Evolutionary conservation across 73 alveolate genomes (phyloP), one percentile per base, ranked within the genome.

Genomic region (Stentor coeruleus): DNA sequence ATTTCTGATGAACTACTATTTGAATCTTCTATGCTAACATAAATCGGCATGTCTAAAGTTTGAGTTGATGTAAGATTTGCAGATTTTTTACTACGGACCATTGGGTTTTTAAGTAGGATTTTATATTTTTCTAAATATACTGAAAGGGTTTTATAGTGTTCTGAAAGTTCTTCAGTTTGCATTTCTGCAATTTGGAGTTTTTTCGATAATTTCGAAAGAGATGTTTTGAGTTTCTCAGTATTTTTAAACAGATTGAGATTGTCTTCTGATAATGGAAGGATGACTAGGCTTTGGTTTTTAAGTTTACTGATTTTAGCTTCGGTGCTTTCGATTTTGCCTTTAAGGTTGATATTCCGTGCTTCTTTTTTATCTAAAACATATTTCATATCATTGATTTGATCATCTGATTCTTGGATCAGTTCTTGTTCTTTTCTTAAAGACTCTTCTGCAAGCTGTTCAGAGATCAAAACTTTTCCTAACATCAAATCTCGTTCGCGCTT

Each of bases 281-380:
- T 20, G 49, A 33, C n/a, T 28, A 31, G n/a, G 39, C 79, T 20
- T 33, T 66, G 49, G 2, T 31, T 66, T 20, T 66, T 66, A 14
- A 66, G 37, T 33, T 66, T 66, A 14, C 49, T 0, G n/a, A 20
- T 20, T 20, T 66, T 26, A 31, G n/a, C 36, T 33, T 66, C 79
- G n/a, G 33, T 66, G 39, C 15, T 40, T 2, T 66, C 37, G 11
- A 66, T 40, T 33, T 66, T 66, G 49, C 49, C n/a, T 26, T 66
- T 66, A 20, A 66, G 39, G n/a, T 20, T 20, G 33, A 28, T 66
- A 66, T 28, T 20, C 37, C 79, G 0, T 11, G 11, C 15, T 20
- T 20, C 79, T 33, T 66, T 66, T 33, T 66, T 66, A 20, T 66
- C 79, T 40, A 66, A 66, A 20, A 66, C n/a, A 66, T 66, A 66